Evolutionary conservation across 2,329 filamentous ascomycete genomes (phyloP), one percentile per base, ranked within the genome.

Genomic region (Karstenula rhodostoma): DNA sequence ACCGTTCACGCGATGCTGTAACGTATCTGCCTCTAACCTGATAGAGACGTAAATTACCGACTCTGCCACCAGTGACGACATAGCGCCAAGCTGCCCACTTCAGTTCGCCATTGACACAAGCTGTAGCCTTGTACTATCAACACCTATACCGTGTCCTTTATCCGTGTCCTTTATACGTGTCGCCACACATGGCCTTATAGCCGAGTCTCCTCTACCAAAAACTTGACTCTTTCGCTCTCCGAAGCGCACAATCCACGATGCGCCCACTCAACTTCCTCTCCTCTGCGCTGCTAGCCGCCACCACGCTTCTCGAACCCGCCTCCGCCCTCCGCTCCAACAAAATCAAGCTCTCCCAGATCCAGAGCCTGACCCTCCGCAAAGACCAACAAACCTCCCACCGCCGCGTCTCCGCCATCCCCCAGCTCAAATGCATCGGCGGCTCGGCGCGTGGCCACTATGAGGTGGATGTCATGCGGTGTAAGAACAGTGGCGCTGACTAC

Each of bases 391-490:
- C 94, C 0, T 86, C 88, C 40, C 86, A 91, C 73, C 91, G 93
- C 29, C 92, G 94, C 64, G 86, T 93, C 40, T 73, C 88, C 23
- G 82, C 94, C 25, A 86, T 94, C 49, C 93, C 93, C 0, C 81
- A 84, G 81, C 85, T 97, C 15, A 86, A 83, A 71, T 97, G 94
- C 81, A 80, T 90, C 57, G 92, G 91, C 29, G 84, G 87, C 56
- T 84, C 81, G 9, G 82, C 83, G 56, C 77, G 80, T 59, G 82
- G 85, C 42, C 85, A 94, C 58, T 90, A 94, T 82, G 80, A 87
- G 27, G 81, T 96, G 63, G 91, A 96, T 68, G 82, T 90, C 13
- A 92, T 98, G 90, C 92, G 93, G 71, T 99, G 94, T 85, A 90
- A 86, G 63, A 98, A 98, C 80, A 85, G 90, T 62, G 95, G 94